These are phyloP conservation scores for Capsella rubella DNA, from an alignment of 441 rosid genomes.

Conservation along the genomic window DNA sequence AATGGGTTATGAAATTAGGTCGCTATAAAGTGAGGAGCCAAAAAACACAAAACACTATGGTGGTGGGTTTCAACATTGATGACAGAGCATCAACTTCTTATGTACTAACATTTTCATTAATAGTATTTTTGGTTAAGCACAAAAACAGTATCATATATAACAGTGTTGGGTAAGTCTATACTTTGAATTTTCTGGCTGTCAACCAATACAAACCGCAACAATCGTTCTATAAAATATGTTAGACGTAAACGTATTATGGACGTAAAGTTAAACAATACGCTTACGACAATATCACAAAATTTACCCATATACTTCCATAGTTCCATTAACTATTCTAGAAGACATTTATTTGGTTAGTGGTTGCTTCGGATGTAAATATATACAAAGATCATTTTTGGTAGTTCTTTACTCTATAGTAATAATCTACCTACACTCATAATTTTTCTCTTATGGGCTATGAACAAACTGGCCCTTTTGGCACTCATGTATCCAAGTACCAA, in stretches of 20 bases:
- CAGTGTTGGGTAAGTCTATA: background rate
- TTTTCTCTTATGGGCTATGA: background rate
- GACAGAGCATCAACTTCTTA: slow-evolving; percentile 35
- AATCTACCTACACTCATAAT: background rate
- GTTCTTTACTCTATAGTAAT: slow-evolving; percentile 20
- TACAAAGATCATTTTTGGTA: slow-evolving; percentile 5
- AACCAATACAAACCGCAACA: background rate
- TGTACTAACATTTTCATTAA: background rate
- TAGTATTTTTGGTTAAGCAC: slow-evolving; percentile 3
- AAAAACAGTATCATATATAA: background rate
- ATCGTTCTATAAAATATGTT: background rate
- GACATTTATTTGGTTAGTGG: slow-evolving; percentile 11
- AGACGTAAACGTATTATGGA: background rate
- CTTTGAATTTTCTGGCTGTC: background rate
- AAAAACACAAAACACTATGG: slow-evolving; percentile 1
- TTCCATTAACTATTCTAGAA: slow-evolving; percentile 19
- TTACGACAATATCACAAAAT: background rate
- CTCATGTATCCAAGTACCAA: background rate
- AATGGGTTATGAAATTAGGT: slow-evolving; percentile 24
- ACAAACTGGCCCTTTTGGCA: background rate
- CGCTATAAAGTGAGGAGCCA: slow-evolving; percentile 15
- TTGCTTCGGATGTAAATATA: slow-evolving; percentile 30
- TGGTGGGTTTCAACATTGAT: slow-evolving; percentile 28
- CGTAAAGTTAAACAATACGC: background rate
- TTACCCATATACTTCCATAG: background rate